phyloP scores from a whole-genome alignment of 2,329 filamentous ascomycete genomes.

The Microcyclosporella mali region DNA sequence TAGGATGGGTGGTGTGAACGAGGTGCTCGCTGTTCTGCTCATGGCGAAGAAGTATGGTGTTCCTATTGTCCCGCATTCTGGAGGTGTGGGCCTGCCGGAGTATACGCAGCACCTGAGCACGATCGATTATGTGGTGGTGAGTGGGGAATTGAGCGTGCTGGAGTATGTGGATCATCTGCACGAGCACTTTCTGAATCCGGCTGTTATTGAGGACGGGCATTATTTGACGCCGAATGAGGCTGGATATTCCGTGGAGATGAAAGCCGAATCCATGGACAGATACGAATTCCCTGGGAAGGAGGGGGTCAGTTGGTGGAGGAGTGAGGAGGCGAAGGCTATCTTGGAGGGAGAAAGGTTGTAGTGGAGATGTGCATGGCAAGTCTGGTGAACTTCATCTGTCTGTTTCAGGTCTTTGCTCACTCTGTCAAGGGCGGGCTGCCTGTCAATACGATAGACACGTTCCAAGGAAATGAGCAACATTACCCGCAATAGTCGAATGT shows the following conservation, averaged over 20 bases:
- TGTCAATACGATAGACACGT: too few species aligned
- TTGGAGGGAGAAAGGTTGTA: slow-evolving; percentile 52
- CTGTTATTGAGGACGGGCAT: slow-evolving; percentile 74
- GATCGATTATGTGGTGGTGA: slow-evolving; percentile 86
- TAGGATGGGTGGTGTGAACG: slow-evolving; percentile 83
- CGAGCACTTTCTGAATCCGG: slow-evolving; percentile 83
- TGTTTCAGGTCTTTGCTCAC: too few species aligned
- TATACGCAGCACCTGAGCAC: slow-evolving; percentile 91
- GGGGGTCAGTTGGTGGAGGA: slow-evolving; percentile 80
- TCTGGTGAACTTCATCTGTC: too few species aligned
- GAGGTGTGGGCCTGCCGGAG: slow-evolving; percentile 83
- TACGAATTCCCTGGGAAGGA: slow-evolving; percentile 71
- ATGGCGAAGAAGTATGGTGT: slow-evolving; percentile 74
- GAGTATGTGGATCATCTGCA: slow-evolving; percentile 93
- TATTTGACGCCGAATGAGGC: slow-evolving; percentile 78
- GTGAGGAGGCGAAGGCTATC: slow-evolving; percentile 69
- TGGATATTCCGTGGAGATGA: slow-evolving; percentile 93
- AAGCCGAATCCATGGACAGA: slow-evolving; percentile 73
- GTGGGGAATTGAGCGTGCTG: slow-evolving; percentile 66
- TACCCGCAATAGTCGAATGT: too few species aligned
- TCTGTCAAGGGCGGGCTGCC: too few species aligned
- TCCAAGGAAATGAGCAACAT: too few species aligned
- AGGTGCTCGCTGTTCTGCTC: slow-evolving; percentile 82
- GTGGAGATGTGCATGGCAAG: too few species aligned
- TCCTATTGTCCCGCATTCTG: slow-evolving; percentile 82